phyloP scores from a whole-genome alignment of 306 rosid species.

The Lagenaria siceraria region DNA sequence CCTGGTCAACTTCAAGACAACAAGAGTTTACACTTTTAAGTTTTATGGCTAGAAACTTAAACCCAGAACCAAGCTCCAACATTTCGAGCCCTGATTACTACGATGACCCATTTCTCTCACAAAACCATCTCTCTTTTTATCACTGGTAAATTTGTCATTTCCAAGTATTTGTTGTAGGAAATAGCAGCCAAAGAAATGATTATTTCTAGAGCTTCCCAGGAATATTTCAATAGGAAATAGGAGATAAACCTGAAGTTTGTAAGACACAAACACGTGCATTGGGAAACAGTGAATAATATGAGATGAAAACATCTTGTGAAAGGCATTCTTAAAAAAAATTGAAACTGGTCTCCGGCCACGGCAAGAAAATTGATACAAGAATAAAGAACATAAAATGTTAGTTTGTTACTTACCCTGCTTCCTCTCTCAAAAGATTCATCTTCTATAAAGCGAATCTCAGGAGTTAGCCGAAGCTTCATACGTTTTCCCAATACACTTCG shows the following conservation, averaged over 20 bases:
- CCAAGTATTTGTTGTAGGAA: neutral
- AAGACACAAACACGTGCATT: neutral
- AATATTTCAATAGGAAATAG: neutral
- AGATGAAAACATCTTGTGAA: neutral
- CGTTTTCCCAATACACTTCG: conserved; percentile 73
- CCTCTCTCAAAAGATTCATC: conserved; percentile 88
- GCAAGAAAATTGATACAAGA: neutral
- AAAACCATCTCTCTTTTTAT: neutral
- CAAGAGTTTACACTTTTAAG: neutral
- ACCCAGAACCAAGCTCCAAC: neutral
- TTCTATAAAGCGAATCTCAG: conserved; percentile 82
- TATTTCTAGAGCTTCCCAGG: neutral
- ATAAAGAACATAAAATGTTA: neutral
- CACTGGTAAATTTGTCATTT: neutral
- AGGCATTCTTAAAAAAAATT: neutral
- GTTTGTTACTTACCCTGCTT: conserved; percentile 58
- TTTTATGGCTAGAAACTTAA: neutral
- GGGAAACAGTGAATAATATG: neutral
- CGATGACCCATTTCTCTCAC: neutral
- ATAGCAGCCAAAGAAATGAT: neutral
- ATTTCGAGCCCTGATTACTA: neutral
- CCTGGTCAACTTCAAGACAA: neutral
- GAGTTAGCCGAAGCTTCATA: conserved; percentile 79
- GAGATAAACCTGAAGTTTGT: neutral
- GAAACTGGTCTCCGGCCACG: neutral